Evolutionary conservation across 768 basidiomycete genomes (phyloP), one percentile per base, ranked within the genome.

Genomic region (Agrocybe pediades): DNA sequence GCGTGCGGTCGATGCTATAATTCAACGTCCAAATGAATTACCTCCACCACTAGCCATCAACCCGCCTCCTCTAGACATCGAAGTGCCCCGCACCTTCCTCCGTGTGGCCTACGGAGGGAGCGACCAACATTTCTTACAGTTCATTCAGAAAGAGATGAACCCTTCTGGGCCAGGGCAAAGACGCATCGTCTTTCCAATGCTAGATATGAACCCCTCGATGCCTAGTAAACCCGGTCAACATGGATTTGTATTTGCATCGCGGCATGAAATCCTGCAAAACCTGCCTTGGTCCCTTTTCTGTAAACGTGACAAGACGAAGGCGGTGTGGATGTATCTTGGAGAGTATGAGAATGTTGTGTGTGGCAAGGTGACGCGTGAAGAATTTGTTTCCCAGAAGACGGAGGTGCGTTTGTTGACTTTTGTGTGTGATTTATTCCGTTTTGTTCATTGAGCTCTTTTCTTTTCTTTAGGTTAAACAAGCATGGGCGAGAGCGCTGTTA

Each of bases 301-400:
- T 4, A 61, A 58, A 33, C 33, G 41, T 5, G 54, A 43, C 5
- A 16, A 13, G 3, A 4, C 39, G 0, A 43, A 52, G 1, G 57
- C 60, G 9, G 49, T 50, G 9, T 67, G 65, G 66, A 41, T 53
- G 5, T 69, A 69, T 48, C 55, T 66, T 17, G 68, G 68, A 2
- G 62, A 69, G 17, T 67, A 67, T 55, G 27, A 60, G 26, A 57
- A 54, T 41, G 46, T 45, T 0, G 23, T 63, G 9, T 60, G 63
- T 41, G 66, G 65, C 1, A 51, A 59, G 33, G 49, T 67, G 49
- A 58, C 58, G 15, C 29, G 56, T 9, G 55, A 49, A 19, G 56
- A 61, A 19, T 69, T 66, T 41, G 29, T 40, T 6, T 27, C 33
- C 6, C 63, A 65, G 43, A 55, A 53, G 11, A 20, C 53, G 15